Evolutionary conservation across 805 yeast genomes (phyloP), one percentile per base, ranked within the genome.

Genomic region (Crinitomyces ghanaensis): DNA sequence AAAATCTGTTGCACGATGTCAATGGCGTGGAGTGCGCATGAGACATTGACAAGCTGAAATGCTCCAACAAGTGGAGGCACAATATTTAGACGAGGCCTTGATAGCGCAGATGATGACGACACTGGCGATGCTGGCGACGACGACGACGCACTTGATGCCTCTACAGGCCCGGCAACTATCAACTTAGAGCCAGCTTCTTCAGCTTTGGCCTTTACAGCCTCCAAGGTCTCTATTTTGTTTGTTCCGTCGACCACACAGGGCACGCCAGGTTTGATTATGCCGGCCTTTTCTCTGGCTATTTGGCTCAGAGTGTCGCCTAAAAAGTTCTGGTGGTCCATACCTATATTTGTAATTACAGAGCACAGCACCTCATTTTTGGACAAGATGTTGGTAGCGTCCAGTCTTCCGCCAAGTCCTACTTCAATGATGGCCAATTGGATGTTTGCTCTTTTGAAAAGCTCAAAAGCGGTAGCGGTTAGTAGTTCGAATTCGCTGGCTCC

Each of bases 341-440:
- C 91, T 15, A 88, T 77, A 49, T 83, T 82, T 4, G 95, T 74
- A 27, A 91, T 77, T 1, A 78, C 94, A 6, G 85, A 70, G 5
- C 66, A 71, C 23, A 78, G 34, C 19, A 74, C 74, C 11, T 72
- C 66, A 7, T 41, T 41, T 4, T 40, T 39, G 14, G 36, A 23
- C 35, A 46, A 52, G 0, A 81, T 81, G 58, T 88, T 88, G 0
- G 98, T 88, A 1, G 96, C 83, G 56, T 88, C 98, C 8, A 74
- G 52, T 26, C 80, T 56, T 0, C 98, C 98, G 2, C 98, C 98
- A 5, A 91, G 60, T 0, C 98, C 98, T 3, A 85, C 96, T 54
- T 88, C 98, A n/a, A 88, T 56, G 1, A 88, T 72, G 0, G 94
- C 95, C 35, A 79, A 58, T 16, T 77, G 74, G 4, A 85, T 78